A percentile compares a stretch with the other conserved stretches of the same genome.
Conservation (phyloP, 2,329 filamentous ascomycete species). For the Penicillium expansum region DNA sequence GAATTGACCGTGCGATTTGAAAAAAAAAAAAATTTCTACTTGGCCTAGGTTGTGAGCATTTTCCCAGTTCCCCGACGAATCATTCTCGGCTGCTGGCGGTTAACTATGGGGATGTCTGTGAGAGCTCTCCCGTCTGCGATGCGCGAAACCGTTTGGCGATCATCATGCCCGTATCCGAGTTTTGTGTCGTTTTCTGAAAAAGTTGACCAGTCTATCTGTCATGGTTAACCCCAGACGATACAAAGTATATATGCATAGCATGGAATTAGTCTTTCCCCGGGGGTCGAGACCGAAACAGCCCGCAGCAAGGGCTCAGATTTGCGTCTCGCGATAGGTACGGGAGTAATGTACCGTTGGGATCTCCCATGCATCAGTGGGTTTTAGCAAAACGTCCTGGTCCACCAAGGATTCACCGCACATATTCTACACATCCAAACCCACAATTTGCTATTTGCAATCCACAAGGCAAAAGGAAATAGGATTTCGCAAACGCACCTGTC, state of each 20-base stretch:
- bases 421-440: conserved; percentile 5
- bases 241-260: conserved; percentile 11
- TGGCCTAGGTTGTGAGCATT: not conserved
- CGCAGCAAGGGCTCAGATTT: conserved; percentile 4
- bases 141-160: conserved; percentile 26
- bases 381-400: conserved; percentile 1
- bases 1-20: conserved; percentile 12
- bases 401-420: conserved; percentile 2
- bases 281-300: conserved; percentile 1
- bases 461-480: not conserved
- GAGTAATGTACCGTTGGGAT: conserved; percentile 6
- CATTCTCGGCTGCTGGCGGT: not conserved
- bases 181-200: not conserved
- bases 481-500: conserved; percentile 2
- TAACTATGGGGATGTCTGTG: not conserved
- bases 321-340: conserved; percentile 2
- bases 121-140: conserved; percentile 7
- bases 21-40: not conserved
- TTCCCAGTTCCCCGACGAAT: conserved; percentile 22
- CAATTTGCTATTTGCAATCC: not conserved
- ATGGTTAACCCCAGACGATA: conserved; percentile 7
- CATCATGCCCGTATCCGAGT: conserved; percentile 18
- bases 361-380: conserved; percentile 11
- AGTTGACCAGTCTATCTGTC: conserved; percentile 14
- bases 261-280: not conserved